phyloP scores from a whole-genome alignment of 2,329 filamentous ascomycete genomes.

The Tolypocladium ovalisporum region DNA sequence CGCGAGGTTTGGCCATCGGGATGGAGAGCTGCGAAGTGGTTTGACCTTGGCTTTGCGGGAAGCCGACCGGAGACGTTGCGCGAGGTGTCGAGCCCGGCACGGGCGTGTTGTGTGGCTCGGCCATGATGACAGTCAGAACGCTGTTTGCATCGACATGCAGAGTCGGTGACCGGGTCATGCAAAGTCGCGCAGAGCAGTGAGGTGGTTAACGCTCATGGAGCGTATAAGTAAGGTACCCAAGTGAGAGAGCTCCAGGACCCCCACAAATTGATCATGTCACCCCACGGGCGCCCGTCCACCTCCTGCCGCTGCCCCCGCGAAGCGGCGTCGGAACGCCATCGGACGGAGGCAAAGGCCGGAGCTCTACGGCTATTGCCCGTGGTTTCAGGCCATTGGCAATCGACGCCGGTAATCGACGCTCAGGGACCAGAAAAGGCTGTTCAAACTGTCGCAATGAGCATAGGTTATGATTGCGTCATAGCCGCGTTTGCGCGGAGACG shows the following conservation, averaged over 20 bases:
- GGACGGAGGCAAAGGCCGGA: not conserved
- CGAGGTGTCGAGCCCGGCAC: constrained; percentile 33
- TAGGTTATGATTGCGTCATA: no score
- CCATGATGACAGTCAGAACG: constrained; percentile 18
- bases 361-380: not conserved
- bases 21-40: constrained; percentile 10
- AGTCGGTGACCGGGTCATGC: not conserved
- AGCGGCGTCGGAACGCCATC: not conserved
- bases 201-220: not conserved
- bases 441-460: not conserved
- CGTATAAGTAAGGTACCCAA: not conserved
- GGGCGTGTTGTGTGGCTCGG: constrained; percentile 36
- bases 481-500: no score
- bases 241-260: not conserved
- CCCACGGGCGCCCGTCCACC: not conserved
- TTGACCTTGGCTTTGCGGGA: constrained; percentile 10
- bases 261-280: not conserved
- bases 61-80: constrained; percentile 27
- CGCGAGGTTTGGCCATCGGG: constrained; percentile 31
- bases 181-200: not conserved
- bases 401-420: no score
- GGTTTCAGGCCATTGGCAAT: not conserved
- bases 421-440: not conserved
- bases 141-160: not conserved
- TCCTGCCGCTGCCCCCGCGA: not conserved